Base-by-base conservation (phyloP, 768 basidiomycete genomes). In the Naganishia friedmannii region DNA sequence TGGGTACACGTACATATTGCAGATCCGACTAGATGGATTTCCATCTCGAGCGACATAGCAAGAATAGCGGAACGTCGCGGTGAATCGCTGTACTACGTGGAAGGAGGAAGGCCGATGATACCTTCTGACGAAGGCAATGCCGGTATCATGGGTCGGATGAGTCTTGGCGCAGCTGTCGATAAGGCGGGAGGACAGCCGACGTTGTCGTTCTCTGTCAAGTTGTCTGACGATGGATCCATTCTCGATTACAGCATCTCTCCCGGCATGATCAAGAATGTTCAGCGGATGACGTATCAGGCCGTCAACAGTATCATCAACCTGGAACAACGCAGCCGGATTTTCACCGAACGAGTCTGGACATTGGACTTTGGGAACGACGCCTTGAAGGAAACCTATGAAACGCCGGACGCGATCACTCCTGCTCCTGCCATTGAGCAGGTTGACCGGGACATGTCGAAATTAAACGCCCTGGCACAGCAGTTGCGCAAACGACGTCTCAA, bases 1-100 rank as follows among this genome's bases (percentile, higher is more conserved):
- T 98, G 96, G 95, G 77, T 95, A 13, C 94, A 97, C 75, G 84
- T 89, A 29, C 96, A 98, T 77, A 85, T 99, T 68, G 94, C 96
- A 12, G 96, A 99, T 78, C 94, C 94, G 0, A 92, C 92, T 1
- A 83, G 88, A 13, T 73, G 89, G 57, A 84, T 99, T 29, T 89
- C 88, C 23, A 90, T 90, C 0, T 84, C 84, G 0, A 89, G 94
- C 77, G 73, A 82, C 7, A 76, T 93, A 2, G 84, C 89, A 0
- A 80, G 83, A 31, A 80, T 83, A 5, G 94, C 94, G 0, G 82
- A 84, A 5, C 75, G 82, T 54, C 82, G 84, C 68, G 83, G 82
- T 2, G 77, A 84, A 53, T 85, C 90, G 0, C 75, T 82, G 0
- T 99, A 99, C 79, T 85, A 89, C 57, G 76, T 84, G 0, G 87